phyloP scores from a whole-genome alignment of 495 filamentous ascomycete species.

The Neurospora sp. region DNA sequence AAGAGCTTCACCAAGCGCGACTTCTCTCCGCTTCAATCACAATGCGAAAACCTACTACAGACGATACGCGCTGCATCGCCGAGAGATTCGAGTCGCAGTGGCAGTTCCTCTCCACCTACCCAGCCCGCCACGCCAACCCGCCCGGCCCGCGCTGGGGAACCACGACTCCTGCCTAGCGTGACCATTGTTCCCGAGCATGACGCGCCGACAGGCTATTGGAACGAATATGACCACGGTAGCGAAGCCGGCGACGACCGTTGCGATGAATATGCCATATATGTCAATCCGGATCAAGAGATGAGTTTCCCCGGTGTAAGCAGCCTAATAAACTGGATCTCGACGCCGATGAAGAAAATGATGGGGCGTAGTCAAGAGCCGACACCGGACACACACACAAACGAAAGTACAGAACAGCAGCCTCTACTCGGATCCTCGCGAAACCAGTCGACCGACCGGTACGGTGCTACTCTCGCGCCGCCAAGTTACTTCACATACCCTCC shows the following conservation, averaged over 20 bases:
- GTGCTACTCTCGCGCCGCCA: background rate
- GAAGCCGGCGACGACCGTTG: slow-evolving; percentile 36
- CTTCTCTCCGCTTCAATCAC: slow-evolving; percentile 41
- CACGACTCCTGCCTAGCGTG: background rate
- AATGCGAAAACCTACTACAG: slow-evolving; percentile 45
- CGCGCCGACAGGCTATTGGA: slow-evolving; percentile 42
- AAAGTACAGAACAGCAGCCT: slow-evolving; percentile 19
- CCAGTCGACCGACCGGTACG: background rate
- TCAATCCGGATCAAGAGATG: slow-evolving; percentile 41
- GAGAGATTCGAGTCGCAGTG: slow-evolving; percentile 2
- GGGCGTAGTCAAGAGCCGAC: slow-evolving; percentile 1
- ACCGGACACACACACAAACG: background rate
- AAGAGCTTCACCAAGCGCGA: slow-evolving; percentile 54
- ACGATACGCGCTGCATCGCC: slow-evolving; percentile 37
- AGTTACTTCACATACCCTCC: slow-evolving; percentile 13
- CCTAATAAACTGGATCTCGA: slow-evolving; percentile 30
- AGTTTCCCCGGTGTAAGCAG: slow-evolving; percentile 38
- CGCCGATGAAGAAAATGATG: slow-evolving; percentile 34
- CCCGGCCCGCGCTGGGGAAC: slow-evolving; percentile 4
- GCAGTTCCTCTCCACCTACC: slow-evolving; percentile 5
- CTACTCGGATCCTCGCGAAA: slow-evolving; percentile 20
- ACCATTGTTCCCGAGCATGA: slow-evolving; percentile 8
- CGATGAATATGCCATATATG: slow-evolving; percentile 42
- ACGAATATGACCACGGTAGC: slow-evolving; percentile 55
- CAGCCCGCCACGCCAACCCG: slow-evolving; percentile 10